Conservation (phyloP, 306 rosid species). For the Herpetospermum pedunculosum region DNA sequence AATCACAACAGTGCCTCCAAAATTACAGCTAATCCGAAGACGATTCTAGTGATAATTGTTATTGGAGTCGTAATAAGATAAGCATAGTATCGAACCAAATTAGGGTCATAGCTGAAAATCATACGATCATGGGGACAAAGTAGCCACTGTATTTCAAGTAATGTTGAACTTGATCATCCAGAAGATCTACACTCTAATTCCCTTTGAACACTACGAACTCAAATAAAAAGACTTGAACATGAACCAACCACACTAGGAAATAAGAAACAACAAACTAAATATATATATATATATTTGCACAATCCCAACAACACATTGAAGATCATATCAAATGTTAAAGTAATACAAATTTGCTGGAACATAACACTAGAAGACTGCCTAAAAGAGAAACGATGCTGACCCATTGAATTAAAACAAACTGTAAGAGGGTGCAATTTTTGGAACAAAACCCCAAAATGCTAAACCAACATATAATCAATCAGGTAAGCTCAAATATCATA, state of each 20-base stretch:
- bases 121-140: no score
- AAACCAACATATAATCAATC: not conserved
- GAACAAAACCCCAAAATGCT: not conserved
- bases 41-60: no score
- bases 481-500: not conserved
- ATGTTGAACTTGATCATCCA: not conserved
- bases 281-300: no score
- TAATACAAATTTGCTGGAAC: not conserved
- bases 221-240: not conserved
- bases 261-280: no score
- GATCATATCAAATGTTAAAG: not conserved
- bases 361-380: not conserved
- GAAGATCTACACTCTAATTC: not conserved
- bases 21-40: no score
- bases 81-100: no score
- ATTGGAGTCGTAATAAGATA: no score
- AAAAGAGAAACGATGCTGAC: not conserved
- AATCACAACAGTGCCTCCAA: no score
- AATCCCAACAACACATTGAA: not conserved
- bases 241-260: no score
- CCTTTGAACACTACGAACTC: not conserved
- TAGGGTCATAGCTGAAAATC: no score
- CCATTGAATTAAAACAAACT: not conserved
- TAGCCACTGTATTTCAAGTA: not conserved
- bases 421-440: not conserved